Base-by-base conservation (phyloP, 352 stramenopile genomes). In the Pythium brachiatum region DNA sequence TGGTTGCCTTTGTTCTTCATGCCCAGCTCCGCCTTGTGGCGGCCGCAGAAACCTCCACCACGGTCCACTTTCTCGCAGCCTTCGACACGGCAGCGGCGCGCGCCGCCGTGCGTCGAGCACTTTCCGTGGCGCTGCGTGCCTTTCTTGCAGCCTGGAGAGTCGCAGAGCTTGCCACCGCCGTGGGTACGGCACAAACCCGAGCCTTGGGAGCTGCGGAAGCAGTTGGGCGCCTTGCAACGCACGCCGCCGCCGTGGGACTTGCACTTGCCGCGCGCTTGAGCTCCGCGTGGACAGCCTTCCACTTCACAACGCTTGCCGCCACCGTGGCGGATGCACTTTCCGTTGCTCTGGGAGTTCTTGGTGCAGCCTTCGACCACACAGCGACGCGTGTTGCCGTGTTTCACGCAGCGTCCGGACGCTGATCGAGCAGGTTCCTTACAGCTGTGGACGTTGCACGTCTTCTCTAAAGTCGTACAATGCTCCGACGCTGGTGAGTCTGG, bases 111-210 rank as follows among this genome's bases (percentile, higher is more conserved):
- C 16, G 68, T 75, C 25, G 74, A 80, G 67, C 78, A 87, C 54
- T 78, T 73, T 39, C 78, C 78, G 43, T 66, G 52, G 26, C 76
- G 72, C 60, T 86, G 76, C 29, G 70, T 76, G 36, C 78, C 76
- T 62, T 83, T 82, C 51, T 72, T 80, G 66, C 78, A 87, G 13
- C 77, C 77, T 3, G 69, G 64, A 13, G 71, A 69, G 26, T 69
- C 64, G 64, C 78, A 88, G 7, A 75, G 60, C 54, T 83, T 80
- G 38, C 78, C 78, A 9, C 78, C 78, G n/a, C 78, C 78, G 46
- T 87, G 78, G 2, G 74, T 75, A 43, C 76, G 76, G 39, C 78
- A 87, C 38, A 84, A 61, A 0, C 76, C 72, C 1, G 71, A 68
- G 57, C 78, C 78, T 54, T 80, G 72, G 21, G 67, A 73, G 56